Conservation (phyloP, 2,329 filamentous ascomycete genomes). For the Chaetothyriales sp. region DNA sequence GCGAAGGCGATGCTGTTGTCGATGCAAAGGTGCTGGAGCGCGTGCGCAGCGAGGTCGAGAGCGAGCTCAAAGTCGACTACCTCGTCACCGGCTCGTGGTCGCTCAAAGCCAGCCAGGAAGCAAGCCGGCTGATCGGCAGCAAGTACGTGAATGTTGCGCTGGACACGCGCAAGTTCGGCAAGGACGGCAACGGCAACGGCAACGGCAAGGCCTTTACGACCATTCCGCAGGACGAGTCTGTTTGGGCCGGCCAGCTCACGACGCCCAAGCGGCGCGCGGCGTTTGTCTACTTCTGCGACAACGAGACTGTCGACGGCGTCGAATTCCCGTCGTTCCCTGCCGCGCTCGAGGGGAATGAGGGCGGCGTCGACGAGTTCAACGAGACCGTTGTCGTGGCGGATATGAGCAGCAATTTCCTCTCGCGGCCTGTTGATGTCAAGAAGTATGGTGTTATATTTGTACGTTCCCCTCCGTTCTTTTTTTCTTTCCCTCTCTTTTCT, state of each 20-base stretch:
- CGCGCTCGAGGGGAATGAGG: slow-evolving; percentile 39
- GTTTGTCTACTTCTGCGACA: slow-evolving; percentile 80
- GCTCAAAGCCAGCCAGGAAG: slow-evolving; percentile 75
- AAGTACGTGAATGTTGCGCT: slow-evolving; percentile 63
- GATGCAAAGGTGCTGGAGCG: slow-evolving; percentile 38
- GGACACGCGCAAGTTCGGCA: slow-evolving; percentile 44
- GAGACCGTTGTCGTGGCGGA: slow-evolving; percentile 72
- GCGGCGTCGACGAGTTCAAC: slow-evolving; percentile 41
- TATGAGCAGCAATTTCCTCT: slow-evolving; percentile 90
- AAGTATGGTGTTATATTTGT: slow-evolving; percentile 82
- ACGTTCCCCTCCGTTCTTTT: slow-evolving; percentile 14
- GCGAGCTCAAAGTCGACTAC: slow-evolving; percentile 72
- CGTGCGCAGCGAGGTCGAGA: slow-evolving; percentile 48
- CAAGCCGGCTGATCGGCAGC: slow-evolving; percentile 56
- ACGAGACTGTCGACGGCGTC: slow-evolving; percentile 70
- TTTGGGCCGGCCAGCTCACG: slow-evolving; percentile 51
- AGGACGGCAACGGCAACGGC: slow-evolving; percentile 48
- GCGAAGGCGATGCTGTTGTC: no score
- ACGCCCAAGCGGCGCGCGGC: slow-evolving; percentile 43
- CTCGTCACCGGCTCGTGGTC: slow-evolving; percentile 84
- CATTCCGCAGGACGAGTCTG: slow-evolving; percentile 62
- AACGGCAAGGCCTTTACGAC: slow-evolving; percentile 44
- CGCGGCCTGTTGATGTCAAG: slow-evolving; percentile 56
- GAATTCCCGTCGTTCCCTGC: slow-evolving; percentile 68
- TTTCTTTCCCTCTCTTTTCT: not conserved